These are phyloP conservation scores for Letharia columbiana DNA, from an alignment of 495 filamentous ascomycete genomes.

Conservation along the genomic window DNA sequence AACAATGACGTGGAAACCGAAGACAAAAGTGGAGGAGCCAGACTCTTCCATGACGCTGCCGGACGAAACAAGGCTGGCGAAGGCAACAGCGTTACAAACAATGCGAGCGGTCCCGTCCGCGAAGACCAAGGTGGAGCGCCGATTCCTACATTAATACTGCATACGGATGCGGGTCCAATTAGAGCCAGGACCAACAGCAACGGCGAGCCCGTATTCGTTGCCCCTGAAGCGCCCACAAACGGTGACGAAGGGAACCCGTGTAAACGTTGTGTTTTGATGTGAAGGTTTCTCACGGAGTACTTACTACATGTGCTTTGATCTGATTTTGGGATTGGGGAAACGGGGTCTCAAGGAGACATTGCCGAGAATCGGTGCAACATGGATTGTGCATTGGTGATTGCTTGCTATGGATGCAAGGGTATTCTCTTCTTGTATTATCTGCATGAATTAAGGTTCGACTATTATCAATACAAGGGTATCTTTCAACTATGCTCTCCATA, in stretches of 20 bases:
- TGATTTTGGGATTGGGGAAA: background rate
- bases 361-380: background rate
- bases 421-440: background rate
- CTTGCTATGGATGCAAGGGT: background rate
- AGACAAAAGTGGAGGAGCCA: background rate
- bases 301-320: background rate
- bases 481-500: background rate
- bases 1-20: background rate
- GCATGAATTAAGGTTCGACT: background rate
- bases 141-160: background rate
- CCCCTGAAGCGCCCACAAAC: background rate
- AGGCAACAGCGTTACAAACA: background rate
- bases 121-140: background rate
- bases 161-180: background rate
- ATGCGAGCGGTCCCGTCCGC: background rate
- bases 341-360: background rate
- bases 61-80: background rate
- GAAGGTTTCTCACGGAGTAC: background rate
- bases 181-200: background rate
- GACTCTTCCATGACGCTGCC: background rate
- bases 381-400: background rate
- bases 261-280: background rate
- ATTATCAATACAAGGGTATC: constrained; percentile 3
- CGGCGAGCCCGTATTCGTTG: background rate
- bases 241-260: background rate